Base-by-base conservation (phyloP, 2,329 filamentous ascomycete genomes). In the Zymoseptoria tritici region DNA sequence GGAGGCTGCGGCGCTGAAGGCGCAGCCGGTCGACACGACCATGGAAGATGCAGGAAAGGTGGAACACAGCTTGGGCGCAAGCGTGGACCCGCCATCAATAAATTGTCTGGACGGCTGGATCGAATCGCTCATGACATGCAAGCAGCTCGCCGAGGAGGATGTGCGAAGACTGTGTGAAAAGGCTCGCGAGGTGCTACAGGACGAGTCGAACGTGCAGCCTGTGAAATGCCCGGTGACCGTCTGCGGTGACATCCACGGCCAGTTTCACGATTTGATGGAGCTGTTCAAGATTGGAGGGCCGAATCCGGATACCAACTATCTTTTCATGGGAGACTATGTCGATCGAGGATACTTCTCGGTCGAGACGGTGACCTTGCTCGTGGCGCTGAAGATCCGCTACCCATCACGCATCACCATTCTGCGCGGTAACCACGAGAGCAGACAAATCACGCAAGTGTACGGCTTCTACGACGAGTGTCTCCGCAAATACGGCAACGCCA, bases 211-310 rank as follows among this genome's bases (percentile, higher is more conserved):
- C 74, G 94, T 99, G 66, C 94, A 99, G 80, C 94, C 94, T 75
- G 94, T 99, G 79, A 97, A 97, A 93, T 97, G 93, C 76, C 94
- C 94, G 52, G 94, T 97, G 67, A 99, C 94, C 59, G 94, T 99
- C 64, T 97, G 94, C 77, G 94, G 94, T 75, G 94, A 99, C 78
- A 99, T 99, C 75, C 94, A 99, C 78, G 94, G 94, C 67, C 94
- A 99, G 78, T 97, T 97, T 76, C 93, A 97, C 77, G 94, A 99
- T 74, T 79, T 99, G 76, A 97, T 99, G 91, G 94, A 99, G 80
- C 85, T 99, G 57, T 99, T 99, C 84, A 95, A 96, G 80, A 97
- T 99, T 76, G 94, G 94, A 69, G 94, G 94, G 57, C 91, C 92
- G 62, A 97, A 96, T 74, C 94, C 94, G 67, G 94, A 99, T 77